A percentile compares a stretch with the other conserved stretches of the same genome.
phyloP scores from a whole-genome alignment of 257 asterid species.

The Cinchona pubescens region DNA sequence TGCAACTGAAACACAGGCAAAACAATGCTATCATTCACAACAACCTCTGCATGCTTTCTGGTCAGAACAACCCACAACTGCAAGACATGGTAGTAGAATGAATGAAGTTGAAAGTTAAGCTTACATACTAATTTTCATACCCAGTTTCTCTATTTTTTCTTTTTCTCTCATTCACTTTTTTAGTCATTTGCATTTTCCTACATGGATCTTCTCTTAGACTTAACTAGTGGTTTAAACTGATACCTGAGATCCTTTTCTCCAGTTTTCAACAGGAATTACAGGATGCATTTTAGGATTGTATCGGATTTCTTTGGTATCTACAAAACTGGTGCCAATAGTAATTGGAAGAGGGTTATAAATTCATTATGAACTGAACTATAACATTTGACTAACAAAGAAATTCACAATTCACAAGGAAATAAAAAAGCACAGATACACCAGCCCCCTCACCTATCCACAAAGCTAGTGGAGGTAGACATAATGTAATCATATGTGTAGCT shows the following conservation, averaged over 20 bases:
- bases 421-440: conserved; percentile 16
- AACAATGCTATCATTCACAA: conserved; percentile 67
- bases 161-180: not conserved
- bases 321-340: conserved; percentile 58
- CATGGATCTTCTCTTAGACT: conserved; percentile 4
- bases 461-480: conserved; percentile 82
- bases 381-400: not conserved
- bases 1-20: conserved; percentile 78
- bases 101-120: conserved; percentile 16
- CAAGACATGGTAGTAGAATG: conserved; percentile 26
- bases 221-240: conserved; percentile 12
- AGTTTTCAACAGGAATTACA: conserved; percentile 60
- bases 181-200: conserved; percentile 13
- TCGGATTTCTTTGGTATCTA: conserved; percentile 86
- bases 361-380: not conserved
- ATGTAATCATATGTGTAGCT: conserved; percentile 87
- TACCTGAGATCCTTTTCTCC: conserved; percentile 99
- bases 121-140: not conserved
- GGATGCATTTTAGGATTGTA: conserved; percentile 99
- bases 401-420: not conserved
- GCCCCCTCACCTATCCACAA: conserved; percentile 76
- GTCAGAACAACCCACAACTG: conserved; percentile 98
- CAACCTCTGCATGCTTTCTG: conserved; percentile 83
- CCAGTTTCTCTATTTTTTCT: too few relatives aligned
- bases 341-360: conserved; percentile 4